phyloP scores from a whole-genome alignment of 1,284 basidiomycete genomes.

The Heterobasidion parviporum region DNA sequence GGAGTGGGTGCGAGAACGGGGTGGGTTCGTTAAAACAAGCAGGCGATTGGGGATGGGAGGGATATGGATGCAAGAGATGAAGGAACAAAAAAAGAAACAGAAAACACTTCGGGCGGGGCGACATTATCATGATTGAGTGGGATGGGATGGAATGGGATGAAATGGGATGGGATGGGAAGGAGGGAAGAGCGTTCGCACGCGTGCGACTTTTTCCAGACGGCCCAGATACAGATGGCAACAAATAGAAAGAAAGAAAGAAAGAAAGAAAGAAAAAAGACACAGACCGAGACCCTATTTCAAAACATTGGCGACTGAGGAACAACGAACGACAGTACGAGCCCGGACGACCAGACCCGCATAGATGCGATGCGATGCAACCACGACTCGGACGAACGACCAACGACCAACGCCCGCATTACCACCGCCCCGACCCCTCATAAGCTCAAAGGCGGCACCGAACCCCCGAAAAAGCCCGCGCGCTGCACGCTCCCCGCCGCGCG shows the following conservation, averaged over 20 bases:
- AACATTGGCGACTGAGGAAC: not conserved
- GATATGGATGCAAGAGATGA: not conserved
- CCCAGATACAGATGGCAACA: too few species aligned
- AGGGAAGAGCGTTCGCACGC: too few species aligned
- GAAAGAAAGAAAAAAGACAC: not conserved
- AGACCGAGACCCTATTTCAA: not conserved
- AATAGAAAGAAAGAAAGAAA: not conserved
- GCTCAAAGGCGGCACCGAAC: conserved; percentile 19
- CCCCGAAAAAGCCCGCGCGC: conserved; percentile 40
- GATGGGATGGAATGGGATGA: not conserved
- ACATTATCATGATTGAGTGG: not conserved
- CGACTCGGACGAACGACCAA: conserved; percentile 43
- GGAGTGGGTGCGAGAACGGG: not conserved
- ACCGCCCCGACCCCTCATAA: conserved; percentile 7
- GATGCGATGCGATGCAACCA: conserved; percentile 32
- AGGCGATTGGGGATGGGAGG: not conserved
- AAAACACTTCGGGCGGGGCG: not conserved
- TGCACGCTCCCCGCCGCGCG: conserved; percentile 53
- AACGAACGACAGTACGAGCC: not conserved
- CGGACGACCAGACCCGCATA: not conserved
- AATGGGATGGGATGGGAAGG: too few species aligned
- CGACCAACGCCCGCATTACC: not conserved
- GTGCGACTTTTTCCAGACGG: too few species aligned
- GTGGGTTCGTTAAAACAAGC: not conserved
- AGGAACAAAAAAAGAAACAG: not conserved